Base-by-base conservation (phyloP, 2,329 filamentous ascomycete genomes). In the Xylaria arbuscula region DNA sequence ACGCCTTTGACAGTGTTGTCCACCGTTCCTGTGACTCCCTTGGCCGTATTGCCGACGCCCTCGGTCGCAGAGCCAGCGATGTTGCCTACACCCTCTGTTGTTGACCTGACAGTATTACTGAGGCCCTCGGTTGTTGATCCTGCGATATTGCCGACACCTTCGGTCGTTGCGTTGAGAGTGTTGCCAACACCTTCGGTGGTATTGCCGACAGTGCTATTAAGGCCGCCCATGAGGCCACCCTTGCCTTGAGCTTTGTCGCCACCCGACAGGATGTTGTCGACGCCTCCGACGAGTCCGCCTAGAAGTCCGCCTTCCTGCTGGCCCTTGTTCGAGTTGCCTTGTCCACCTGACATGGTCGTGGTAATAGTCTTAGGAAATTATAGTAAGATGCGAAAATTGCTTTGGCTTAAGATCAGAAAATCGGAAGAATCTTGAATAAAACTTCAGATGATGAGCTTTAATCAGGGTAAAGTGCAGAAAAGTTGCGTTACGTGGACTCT, bases 231-330 rank as follows among this genome's bases (percentile, higher is more conserved):
- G 15, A 82, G 72, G 1, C 80, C 80, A 10, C 80, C 80, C 68
- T 81, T 77, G 47, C 79, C 79, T 34, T 81, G 62, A 22, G 77
- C 76, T 67, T 81, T 75, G 38, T 81, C 78, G 62, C 79, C 80
- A 50, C 80, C 80, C 19, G 80, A 81, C 57, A 81, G 75, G 51
- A 80, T 78, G 63, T 78, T 80, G 70, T 81, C 78, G 64, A 80
- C 72, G 45, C 74, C 73, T 66, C 79, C 77, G 59, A 78, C 77
- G 28, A 80, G 67, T 53, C 76, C 74, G 69, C 79, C 79, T 56
- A 81, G 74, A 54, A 81, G 72, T 13, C 80, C 80, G 66, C 73
- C 70, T 22, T 66, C 59, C 28, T 67, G 64, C 24, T 72, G 62
- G 45, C 47, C 58, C 38, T 70, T 62, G 28, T 55, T 36, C 47